Percentiles rank a stretch among this genome's conserved stretches.
These are phyloP conservation scores for Xerocomus brunneocitrinus DNA, from an alignment of 768 basidiomycete species.

Conservation along the genomic window DNA sequence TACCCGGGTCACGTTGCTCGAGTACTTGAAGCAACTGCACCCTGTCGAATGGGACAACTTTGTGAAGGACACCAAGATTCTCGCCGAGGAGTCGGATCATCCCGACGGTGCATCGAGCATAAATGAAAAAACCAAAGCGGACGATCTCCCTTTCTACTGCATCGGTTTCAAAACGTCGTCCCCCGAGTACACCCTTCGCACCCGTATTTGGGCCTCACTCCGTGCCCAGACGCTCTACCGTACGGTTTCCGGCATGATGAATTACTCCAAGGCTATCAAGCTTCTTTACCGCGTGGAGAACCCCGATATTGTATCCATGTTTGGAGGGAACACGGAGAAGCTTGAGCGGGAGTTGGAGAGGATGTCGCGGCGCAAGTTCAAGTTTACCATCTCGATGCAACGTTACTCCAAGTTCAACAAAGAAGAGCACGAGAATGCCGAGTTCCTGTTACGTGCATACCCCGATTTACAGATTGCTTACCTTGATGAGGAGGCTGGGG, in stretches of 20 bases:
- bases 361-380: conserved; percentile 98
- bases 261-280: conserved; percentile 99
- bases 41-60: conserved; percentile 99
- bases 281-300: conserved; percentile 98
- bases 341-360: conserved; percentile 94
- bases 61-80: conserved; percentile 98
- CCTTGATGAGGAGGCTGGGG: conserved; percentile 91
- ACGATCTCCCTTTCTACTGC: conserved; percentile 98
- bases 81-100: conserved; percentile 81
- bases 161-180: conserved; percentile 99
- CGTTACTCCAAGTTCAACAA: conserved; percentile 99
- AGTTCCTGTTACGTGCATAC: conserved; percentile 95
- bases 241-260: conserved; percentile 99
- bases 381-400: conserved; percentile 98
- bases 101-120: conserved; percentile 45
- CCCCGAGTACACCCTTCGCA: conserved; percentile 97
- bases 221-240: conserved; percentile 98
- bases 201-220: conserved; percentile 98
- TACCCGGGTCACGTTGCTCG: conserved; percentile 93
- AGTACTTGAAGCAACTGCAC: conserved; percentile 97
- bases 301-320: conserved; percentile 92
- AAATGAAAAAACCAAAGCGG: conserved; percentile 81
- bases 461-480: conserved; percentile 98
- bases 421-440: conserved; percentile 97
- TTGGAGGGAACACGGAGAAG: conserved; percentile 94